Base-by-base conservation (phyloP, 2,329 filamentous ascomycete genomes). In the Aureobasidium melanogenum region DNA sequence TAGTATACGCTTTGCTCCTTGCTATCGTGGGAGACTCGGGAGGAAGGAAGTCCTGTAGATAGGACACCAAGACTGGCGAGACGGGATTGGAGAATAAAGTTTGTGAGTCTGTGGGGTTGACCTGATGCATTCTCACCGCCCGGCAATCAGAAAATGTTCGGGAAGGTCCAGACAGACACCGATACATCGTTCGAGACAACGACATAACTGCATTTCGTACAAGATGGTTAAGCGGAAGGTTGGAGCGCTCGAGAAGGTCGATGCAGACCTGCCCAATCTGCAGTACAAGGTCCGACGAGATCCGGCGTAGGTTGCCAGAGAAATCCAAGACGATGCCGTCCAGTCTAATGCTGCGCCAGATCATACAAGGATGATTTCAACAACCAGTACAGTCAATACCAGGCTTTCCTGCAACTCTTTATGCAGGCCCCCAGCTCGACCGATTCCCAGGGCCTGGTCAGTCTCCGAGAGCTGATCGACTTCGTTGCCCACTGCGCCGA, bases 401-500 rank as follows among this genome's bases (percentile, higher is more conserved):
- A 92, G 73, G 88, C 89, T 26, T 89, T 96, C 72, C 86, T 89
- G 63, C 91, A 96, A 70, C 91, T 97, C 67, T 97, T 97, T 76
- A 82, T 96, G 69, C 84, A 88, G 44, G 88, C 90, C 51, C 94
- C 94, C 6, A 81, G 86, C 15, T 88, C 88, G 10, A 87, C 88
- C 56, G 89, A 89, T 60, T 84, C 88, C 68, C 87, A 87, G 48
- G 89, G 90, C 50, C 80, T 93, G 62, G 85, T 94, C 60, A 91
- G 90, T 14, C 88, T 99, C 68, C 87, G 89, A 69, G 92, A 97
- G 70, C 83, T 96, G 67, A 88, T 99, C 68, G 93, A 97, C 70
- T 89, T 99, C 69, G 87, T 97, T 68, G 87, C 92, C 22, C 94
- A 99, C 76, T 88, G 95, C 64, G 88, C 93, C 71, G 92, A 97